Base-by-base conservation (phyloP, 257 asterid genomes). In the Solanum tarijense region DNA sequence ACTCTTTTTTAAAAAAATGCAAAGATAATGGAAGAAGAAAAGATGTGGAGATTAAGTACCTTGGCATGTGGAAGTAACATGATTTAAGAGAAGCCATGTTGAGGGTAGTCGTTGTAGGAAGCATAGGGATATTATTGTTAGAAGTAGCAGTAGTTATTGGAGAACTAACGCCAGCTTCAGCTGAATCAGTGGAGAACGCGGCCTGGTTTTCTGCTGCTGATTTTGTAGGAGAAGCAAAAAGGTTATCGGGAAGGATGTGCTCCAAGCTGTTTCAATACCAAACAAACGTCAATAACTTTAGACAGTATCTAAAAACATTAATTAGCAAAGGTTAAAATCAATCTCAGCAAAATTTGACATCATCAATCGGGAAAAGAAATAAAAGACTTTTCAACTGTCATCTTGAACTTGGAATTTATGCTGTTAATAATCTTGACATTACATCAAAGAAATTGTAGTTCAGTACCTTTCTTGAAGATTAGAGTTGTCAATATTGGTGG, bases 221-320 rank as follows among this genome's bases (percentile, higher is more conserved):
- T 55, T 73, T 86, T 14, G 98, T 96, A 11, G 99, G 99, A 83
- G 99, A 97, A 3, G 98, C 93, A 21, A 97, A 96, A 4, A 97
- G 84, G 58, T 93, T 95, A 78, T 97, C 99, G 0, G 99, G 99
- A 68, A 97, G 98, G 85, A 87, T 88, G 92, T 94, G 93, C 90
- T 95, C 98, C 90, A 96, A 88, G 92, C 98, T 97, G 97, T 87
- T 76, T 89, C 83, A 62, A 83, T 32, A 35, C 43, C 86, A 89
- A 84, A 89, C 81, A 78, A 46, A 82, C 48, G 3, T 72, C 13
- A 60, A 69, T 52, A 65, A 35, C 74, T 31, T 85, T 81, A 92
- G 88, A 60, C 12, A 41, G 66, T 32, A 35, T 14, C 62, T 8
- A 43, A 43, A 36, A 46, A 65, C 43, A 35, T 39, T 29, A 39